These are phyloP conservation scores for Coniella lustricola DNA, from an alignment of 2,329 filamentous ascomycete genomes.

Conservation along the genomic window DNA sequence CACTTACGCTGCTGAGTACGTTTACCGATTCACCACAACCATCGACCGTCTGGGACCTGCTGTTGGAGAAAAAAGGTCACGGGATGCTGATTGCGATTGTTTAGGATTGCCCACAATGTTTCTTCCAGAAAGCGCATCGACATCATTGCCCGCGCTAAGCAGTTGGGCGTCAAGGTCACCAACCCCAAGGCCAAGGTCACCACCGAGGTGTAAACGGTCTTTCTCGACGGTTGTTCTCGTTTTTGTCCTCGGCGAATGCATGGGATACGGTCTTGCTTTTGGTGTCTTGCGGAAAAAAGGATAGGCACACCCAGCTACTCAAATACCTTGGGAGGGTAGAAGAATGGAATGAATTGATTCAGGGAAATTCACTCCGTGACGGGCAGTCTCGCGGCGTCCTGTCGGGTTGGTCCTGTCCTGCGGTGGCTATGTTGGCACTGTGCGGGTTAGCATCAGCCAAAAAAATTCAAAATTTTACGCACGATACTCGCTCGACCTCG, in stretches of 20 bases:
- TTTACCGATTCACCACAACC: conserved; percentile 21
- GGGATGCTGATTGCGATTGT: conserved; percentile 12
- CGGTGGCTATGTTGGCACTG: conserved; percentile 15
- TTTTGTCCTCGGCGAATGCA: conserved; percentile 18
- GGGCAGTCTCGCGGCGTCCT: conserved; percentile 14
- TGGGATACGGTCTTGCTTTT: conserved; percentile 20
- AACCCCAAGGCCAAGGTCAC: conserved; percentile 99
- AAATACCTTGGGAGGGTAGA: conserved; percentile 10
- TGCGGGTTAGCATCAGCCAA: conserved; percentile 17
- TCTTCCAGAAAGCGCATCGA: conserved; percentile 98
- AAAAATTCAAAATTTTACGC: conserved; percentile 15
- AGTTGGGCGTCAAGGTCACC: conserved; percentile 98
- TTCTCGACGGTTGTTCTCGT: conserved; percentile 9
- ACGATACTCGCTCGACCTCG: neutral
- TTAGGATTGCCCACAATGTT: conserved; percentile 93
- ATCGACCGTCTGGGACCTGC: too few species aligned
- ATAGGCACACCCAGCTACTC: conserved; percentile 13
- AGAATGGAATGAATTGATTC: conserved; percentile 10
- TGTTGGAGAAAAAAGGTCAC: neutral
- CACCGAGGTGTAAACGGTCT: conserved; percentile 66
- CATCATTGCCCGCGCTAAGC: conserved; percentile 95
- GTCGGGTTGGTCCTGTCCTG: conserved; percentile 14
- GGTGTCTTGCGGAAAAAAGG: conserved; percentile 18
- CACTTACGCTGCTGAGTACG: conserved; percentile 97
- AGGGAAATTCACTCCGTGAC: conserved; percentile 10